Evolutionary conservation across 2,329 filamentous ascomycete genomes (phyloP), one percentile per base, ranked within the genome.

Genomic region (Cladorrhinum sp.): DNA sequence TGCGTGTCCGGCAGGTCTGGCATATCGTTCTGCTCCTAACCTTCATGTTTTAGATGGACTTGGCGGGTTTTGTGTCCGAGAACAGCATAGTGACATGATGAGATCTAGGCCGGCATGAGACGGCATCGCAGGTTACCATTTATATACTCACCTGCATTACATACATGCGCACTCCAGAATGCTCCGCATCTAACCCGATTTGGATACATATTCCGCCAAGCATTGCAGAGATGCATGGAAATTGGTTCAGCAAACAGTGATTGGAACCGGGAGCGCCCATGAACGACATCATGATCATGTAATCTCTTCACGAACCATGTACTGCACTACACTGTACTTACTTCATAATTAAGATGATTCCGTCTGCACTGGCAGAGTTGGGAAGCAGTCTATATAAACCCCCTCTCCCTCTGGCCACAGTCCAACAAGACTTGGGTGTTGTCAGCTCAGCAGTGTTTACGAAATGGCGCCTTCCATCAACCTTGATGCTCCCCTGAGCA

Each of bases 401-500:
- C 36, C 36, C 4, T 13, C 36, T 4, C 3, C 16, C 5, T 5
- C 25, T 29, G 5, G 10, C 25, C 25, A 29, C 25, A 29, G 10
- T 29, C 5, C 10, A 5, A 10, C 5, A 29, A 29, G 25, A 29
- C 10, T 29, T 29, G 5, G 25, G 25, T 29, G 25, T 5, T 29
- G 10, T 29, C n/a, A 29, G 4, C 10, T 29, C 25, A 29, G 5
- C 10, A 10, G 25, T 29, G 25, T 29, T 29, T 5, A 29, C 25
- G 56, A 13, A 16, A 62, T 64, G 58, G 57, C 58, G 18, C 49
- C 60, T 18, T 27, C 25, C 8, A 18, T 59, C 54, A 59, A 50
- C 36, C 60, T 66, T 36, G 49, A 18, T 20, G 48, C 58, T 23
- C 61, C 65, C 12, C 41, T 68, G 22, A 62, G 64, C 48, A 71